Base-by-base conservation (phyloP, 768 basidiomycete genomes). In the Termitomyces titanicus region DNA sequence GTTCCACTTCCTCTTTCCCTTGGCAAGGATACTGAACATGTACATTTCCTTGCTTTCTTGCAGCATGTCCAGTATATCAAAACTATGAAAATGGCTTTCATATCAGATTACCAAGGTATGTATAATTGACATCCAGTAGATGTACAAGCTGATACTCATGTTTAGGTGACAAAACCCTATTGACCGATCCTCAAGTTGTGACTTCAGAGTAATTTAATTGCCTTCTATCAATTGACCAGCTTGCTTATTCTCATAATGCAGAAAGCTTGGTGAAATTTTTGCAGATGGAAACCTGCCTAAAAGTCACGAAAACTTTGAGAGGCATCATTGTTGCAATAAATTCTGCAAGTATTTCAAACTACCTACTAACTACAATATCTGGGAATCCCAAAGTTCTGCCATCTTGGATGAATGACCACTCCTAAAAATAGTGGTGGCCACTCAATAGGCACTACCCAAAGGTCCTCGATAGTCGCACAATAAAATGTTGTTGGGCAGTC, bases 71-170 rank as follows among this genome's bases (percentile, higher is more conserved):
- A 70, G 42, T 67, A 63, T 43, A 53, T 42, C 20, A 61, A 65
- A 53, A 68, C 64, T 1, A 56, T 51, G 8, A 61, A 59, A 13
- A 8, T 53, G 9, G 64, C 54, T 0, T 70, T 67, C 49, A 33
- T 70, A 13, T 64, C 66, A 9, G 64, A 70, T 48, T 64, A 61
- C 33, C 68, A 68, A 64, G 68, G 67, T 66, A 3, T 24, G 35
- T 39, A 25, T 12, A 44, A 18, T 44, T 5, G 5, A 3, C 12
- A 4, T 25, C 3, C 42, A 44, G 13, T 44, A 20, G n/a, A n/a
- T n/a, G n/a, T 20, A 12, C 5, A 44, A 20, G 12, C 24, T 25
- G 13, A 18, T 18, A 18, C 24, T 44, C 6, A 25, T 44, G 7
- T 44, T 18, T 27, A 54, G 53, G 53, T 22, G 53, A 45, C 6